phyloP scores from a whole-genome alignment of 345 rosid genomes.

The Noccaea caerulescens region DNA sequence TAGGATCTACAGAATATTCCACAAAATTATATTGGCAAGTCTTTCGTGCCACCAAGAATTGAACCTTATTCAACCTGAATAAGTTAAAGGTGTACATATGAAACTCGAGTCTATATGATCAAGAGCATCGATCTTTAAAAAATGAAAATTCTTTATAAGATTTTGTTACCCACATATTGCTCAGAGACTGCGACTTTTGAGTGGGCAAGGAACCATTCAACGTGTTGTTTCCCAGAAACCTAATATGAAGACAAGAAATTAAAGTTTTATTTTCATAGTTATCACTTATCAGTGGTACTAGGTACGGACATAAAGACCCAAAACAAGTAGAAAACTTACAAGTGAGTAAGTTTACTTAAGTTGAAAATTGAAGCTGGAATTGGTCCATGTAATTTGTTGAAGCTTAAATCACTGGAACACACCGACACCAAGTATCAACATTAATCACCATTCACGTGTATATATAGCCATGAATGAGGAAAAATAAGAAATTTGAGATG shows the following conservation, averaged over 20 bases:
- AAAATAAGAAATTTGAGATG: background rate
- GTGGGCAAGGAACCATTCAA: conserved; percentile 60
- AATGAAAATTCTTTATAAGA: too few relatives aligned
- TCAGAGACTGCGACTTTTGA: conserved; percentile 49
- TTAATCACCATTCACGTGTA: too few relatives aligned
- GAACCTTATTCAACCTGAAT: too few relatives aligned
- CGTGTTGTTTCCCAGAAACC: conserved; percentile 55
- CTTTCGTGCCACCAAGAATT: conserved; percentile 17
- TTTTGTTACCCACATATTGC: conserved; percentile 55
- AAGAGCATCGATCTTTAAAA: too few relatives aligned
- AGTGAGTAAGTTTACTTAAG: conserved; percentile 38
- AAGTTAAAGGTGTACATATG: background rate
- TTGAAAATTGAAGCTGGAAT: conserved; percentile 41
- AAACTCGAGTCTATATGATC: background rate
- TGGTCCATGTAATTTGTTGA: conserved; percentile 40
- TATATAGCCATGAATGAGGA: background rate
- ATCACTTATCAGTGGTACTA: background rate
- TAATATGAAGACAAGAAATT: conserved; percentile 35
- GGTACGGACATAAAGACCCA: conserved; percentile 1
- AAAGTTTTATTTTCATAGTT: background rate
- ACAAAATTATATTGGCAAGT: conserved; percentile 11
- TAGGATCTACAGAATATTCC: conserved; percentile 2
- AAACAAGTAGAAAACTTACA: conserved; percentile 49
- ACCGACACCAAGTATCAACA: conserved; percentile 3
- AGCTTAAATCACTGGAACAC: conserved; percentile 41